A percentile compares a stretch with the other conserved stretches of the same genome.
Evolutionary conservation across 2,329 filamentous ascomycete genomes (phyloP).

Genomic region (Colletotrichum zoysiae): DNA sequence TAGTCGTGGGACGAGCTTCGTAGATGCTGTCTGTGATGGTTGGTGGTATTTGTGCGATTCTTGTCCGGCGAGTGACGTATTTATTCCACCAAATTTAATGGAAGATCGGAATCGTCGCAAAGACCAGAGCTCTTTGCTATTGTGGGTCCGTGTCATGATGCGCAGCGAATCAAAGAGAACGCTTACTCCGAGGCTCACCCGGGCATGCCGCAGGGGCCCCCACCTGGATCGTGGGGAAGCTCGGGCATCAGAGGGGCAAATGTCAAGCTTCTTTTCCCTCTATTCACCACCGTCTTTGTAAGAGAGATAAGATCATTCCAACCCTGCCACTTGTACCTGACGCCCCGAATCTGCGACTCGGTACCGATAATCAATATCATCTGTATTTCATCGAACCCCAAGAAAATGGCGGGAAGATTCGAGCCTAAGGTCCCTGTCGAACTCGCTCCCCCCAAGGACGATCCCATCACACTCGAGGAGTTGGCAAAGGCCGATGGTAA

Average conservation of each 20-base stretch:
- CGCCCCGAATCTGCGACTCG: not conserved
- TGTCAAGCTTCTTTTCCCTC: slow-evolving; percentile 35
- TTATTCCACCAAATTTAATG: slow-evolving; percentile 9
- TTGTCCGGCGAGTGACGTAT: slow-evolving; percentile 29
- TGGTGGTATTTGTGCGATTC: not conserved
- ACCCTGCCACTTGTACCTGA: not conserved
- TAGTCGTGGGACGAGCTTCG: not conserved
- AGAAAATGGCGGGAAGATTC: slow-evolving; percentile 73
- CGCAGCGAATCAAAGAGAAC: slow-evolving; percentile 23
- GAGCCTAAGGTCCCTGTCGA: slow-evolving; percentile 82
- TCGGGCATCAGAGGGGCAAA: slow-evolving; percentile 36
- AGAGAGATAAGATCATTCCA: not conserved
- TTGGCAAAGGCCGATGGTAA: slow-evolving; percentile 86
- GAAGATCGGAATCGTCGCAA: not conserved
- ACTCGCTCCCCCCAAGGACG: slow-evolving; percentile 87
- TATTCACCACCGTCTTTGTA: slow-evolving; percentile 19
- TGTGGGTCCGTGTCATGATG: slow-evolving; percentile 14
- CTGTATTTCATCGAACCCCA: slow-evolving; percentile 24
- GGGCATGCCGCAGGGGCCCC: slow-evolving; percentile 13
- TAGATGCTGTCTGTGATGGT: not conserved
- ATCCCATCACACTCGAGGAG: slow-evolving; percentile 84
- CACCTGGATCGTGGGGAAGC: slow-evolving; percentile 39
- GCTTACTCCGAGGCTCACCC: slow-evolving; percentile 30
- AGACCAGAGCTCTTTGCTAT: slow-evolving; percentile 31
- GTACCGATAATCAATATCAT: not conserved